phyloP scores from a whole-genome alignment of 2,329 filamentous ascomycete genomes.

The Fusarium marasasianum region DNA sequence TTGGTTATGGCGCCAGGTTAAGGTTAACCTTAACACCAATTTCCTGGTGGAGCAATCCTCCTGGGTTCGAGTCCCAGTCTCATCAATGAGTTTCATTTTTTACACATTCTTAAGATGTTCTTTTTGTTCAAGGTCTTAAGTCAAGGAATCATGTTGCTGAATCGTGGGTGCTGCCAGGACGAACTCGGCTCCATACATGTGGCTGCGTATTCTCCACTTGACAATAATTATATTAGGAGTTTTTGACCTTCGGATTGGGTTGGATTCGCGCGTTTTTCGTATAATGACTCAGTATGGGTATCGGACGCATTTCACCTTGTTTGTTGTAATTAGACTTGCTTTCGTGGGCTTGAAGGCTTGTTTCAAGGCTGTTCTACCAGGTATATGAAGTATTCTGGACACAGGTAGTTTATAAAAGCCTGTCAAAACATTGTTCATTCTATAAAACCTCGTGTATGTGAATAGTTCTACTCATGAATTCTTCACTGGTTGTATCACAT shows the following conservation, averaged over 20 bases:
- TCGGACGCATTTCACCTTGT: neutral
- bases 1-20: slow-evolving; percentile 43
- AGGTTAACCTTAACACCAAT: slow-evolving; percentile 37
- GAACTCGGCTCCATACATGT: neutral
- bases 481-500: neutral
- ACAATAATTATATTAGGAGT: slow-evolving; percentile 22
- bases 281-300: slow-evolving; percentile 11
- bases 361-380: neutral
- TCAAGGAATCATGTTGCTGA: neutral
- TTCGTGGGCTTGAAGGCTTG: neutral
- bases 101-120: neutral
- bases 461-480: neutral
- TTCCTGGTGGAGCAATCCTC: slow-evolving; percentile 43
- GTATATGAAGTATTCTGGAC: neutral
- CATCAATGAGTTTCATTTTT: slow-evolving; percentile 34
- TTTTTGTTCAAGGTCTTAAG: neutral
- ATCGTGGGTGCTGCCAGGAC: neutral
- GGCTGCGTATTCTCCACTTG: neutral
- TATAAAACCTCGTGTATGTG: neutral
- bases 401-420: neutral
- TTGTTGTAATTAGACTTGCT: neutral
- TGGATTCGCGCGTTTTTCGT: neutral
- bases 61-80: slow-evolving; percentile 43
- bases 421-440: rapidly evolving
- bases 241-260: slow-evolving; percentile 9